Evolutionary conservation across 208 protist species (phyloP).

Genomic region (Phytomonas sp.): DNA sequence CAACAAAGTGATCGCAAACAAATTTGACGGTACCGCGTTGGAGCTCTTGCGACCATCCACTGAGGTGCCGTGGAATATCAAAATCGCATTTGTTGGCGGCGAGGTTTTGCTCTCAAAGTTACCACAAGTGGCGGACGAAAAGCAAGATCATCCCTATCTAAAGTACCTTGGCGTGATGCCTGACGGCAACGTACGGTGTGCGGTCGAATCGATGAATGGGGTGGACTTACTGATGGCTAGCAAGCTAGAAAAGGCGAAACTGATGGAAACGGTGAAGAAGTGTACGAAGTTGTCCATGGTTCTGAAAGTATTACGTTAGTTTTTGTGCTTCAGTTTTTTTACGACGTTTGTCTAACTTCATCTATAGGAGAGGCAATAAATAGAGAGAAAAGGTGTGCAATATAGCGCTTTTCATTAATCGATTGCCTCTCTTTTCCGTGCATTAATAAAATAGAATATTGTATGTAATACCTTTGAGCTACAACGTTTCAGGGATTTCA

Average conservation of each 20-base stretch:
- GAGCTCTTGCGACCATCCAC: constrained; percentile 13
- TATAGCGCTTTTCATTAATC: too few relatives aligned
- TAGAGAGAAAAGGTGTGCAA: too few relatives aligned
- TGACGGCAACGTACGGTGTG: constrained; percentile 33
- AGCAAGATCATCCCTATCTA: constrained; percentile 29
- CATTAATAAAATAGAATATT: too few relatives aligned
- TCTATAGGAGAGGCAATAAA: too few relatives aligned
- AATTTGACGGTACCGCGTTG: constrained; percentile 14
- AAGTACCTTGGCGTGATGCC: constrained; percentile 24
- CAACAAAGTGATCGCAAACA: constrained; percentile 17
- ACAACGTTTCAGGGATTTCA: too few relatives aligned
- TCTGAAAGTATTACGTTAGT: constrained; percentile 15
- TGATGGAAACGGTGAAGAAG: constrained; percentile 36
- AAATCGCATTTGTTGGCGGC: constrained; percentile 27
- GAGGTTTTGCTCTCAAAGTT: constrained; percentile 42
- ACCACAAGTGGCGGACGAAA: constrained; percentile 19
- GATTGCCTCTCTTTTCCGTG: too few relatives aligned
- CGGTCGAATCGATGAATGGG: constrained; percentile 49
- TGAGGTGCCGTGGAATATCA: constrained; percentile 35
- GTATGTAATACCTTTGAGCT: too few relatives aligned
- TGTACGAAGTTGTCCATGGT: constrained; percentile 17
- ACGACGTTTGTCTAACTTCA: too few relatives aligned
- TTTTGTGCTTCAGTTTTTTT: too few relatives aligned
- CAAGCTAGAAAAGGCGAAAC: constrained; percentile 25
- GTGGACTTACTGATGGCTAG: constrained; percentile 29